Percentiles rank a stretch among this genome's conserved stretches.
Evolutionary conservation across 768 basidiomycete species (phyloP).

Genomic region (Mycena polygramma): DNA sequence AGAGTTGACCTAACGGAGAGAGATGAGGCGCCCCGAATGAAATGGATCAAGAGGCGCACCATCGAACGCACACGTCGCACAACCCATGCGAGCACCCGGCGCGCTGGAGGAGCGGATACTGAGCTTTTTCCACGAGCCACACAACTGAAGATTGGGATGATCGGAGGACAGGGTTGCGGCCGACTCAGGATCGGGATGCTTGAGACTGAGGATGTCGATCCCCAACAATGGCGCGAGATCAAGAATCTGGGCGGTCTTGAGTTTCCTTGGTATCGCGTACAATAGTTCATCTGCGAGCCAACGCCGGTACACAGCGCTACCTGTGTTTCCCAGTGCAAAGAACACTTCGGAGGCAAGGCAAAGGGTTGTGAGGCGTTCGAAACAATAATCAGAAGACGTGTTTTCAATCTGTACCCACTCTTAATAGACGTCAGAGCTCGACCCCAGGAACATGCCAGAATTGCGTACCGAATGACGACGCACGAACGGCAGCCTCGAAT

Average conservation of each 20-base stretch:
- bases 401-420: slow-evolving; percentile 8
- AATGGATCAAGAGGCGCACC: slow-evolving; percentile 32
- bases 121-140: slow-evolving; percentile 54
- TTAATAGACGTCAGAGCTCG: background rate
- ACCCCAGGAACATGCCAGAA: slow-evolving; percentile 14
- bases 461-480: background rate
- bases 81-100: slow-evolving; percentile 36
- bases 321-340: slow-evolving; percentile 50
- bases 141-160: slow-evolving; percentile 44
- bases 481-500: slow-evolving; percentile 33
- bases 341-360: slow-evolving; percentile 42
- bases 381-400: slow-evolving; percentile 33
- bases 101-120: slow-evolving; percentile 31
- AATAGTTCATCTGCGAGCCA: slow-evolving; percentile 38
- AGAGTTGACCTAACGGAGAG: slow-evolving; percentile 41
- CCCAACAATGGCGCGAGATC: slow-evolving; percentile 25
- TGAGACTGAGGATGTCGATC: slow-evolving; percentile 33
- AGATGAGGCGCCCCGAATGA: background rate
- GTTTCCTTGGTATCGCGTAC: background rate
- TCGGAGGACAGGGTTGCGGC: slow-evolving; percentile 36
- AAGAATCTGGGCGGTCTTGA: slow-evolving; percentile 28
- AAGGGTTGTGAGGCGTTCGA: slow-evolving; percentile 43
- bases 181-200: slow-evolving; percentile 46
- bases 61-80: slow-evolving; percentile 46
- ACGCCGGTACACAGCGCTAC: slow-evolving; percentile 44